Evolutionary conservation across 805 yeast genomes (phyloP), one percentile per base, ranked within the genome.

Genomic region (Metschnikowia baotianmanensis): DNA sequence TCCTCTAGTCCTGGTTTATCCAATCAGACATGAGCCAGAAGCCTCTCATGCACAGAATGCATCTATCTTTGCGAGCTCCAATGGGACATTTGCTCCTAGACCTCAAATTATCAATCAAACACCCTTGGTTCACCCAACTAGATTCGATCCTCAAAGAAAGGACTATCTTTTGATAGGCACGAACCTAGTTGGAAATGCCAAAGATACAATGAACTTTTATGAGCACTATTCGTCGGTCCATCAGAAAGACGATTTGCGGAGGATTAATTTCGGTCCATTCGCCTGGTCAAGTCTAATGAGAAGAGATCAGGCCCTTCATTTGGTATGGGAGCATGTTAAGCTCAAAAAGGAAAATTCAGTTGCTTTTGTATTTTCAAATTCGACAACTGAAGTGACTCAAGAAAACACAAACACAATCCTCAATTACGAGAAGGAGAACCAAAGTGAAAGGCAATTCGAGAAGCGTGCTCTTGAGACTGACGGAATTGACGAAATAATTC

Each of bases 211-310:
- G 36, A 55, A 50, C 26, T 49, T 55, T 28, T 56, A 45, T 31
- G 59, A 55, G 30, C 46, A 47, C 12, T 53, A 63, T 40, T 50
- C 64, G 22, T 52, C 71, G 0, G 42, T 65, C 2, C 61, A 61
- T 40, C 50, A 59, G 7, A 61, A 57, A 33, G 65, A 58, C 17
- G 55, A 55, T 5, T 41, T 52, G 21, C 47, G 65, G n/a, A 52
- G 69, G 33, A 52, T 63, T 5, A 56, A 59, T 26, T 62, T 56
- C 45, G 74, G 72, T 4, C 72, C 72, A 1, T 62, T 66, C 29
- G 55, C 69, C 2, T 66, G 71, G 68, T 52, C 64, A 1, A 59
- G 71, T 9, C 36, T 65, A 5, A 61, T 67, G 67, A 55, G 53
- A 36, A 53, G 61, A 36, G 74, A 69, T 38, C 43, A 40, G 5